Conservation (phyloP, 805 yeast species). For the Cyberlindnera meyerae region DNA sequence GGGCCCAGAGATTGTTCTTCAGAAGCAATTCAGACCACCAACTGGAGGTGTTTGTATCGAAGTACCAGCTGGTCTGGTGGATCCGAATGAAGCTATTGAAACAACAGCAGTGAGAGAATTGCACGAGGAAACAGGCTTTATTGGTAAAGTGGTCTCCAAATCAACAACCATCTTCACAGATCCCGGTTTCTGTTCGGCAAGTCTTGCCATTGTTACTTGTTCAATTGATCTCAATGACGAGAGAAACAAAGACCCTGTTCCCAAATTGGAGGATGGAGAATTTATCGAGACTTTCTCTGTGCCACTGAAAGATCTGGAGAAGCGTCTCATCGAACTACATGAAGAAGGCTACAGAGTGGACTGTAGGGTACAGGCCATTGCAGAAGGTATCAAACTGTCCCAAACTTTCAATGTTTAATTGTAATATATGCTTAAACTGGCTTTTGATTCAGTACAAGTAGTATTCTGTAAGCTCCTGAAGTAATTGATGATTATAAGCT, state of each 20-base stretch:
- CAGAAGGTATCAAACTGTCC: constrained; percentile 71
- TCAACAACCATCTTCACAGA: constrained; percentile 60
- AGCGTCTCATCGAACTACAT: constrained; percentile 45
- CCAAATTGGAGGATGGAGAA: constrained; percentile 84
- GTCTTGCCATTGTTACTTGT: constrained; percentile 71
- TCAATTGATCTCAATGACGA: constrained; percentile 65
- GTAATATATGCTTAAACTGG: too few species aligned
- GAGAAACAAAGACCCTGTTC: constrained; percentile 62
- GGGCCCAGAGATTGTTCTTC: constrained; percentile 52
- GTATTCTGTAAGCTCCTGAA: too few species aligned
- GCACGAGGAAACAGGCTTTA: constrained; percentile 88
- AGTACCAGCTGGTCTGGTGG: constrained; percentile 93
- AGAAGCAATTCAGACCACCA: constrained; percentile 93
- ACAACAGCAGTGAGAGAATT: constrained; percentile 84
- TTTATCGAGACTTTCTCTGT: constrained; percentile 84
- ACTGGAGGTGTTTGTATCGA: constrained; percentile 84
- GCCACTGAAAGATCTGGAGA: constrained; percentile 56
- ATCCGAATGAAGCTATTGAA: constrained; percentile 72
- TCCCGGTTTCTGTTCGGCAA: constrained; percentile 90
- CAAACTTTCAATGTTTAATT: constrained; percentile 29
- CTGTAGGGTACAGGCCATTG: constrained; percentile 82
- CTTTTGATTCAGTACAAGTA: too few species aligned
- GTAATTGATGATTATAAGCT: too few species aligned
- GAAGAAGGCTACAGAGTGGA: constrained; percentile 73
- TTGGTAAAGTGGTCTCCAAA: constrained; percentile 52